These are phyloP conservation scores for Rhodotorula sp. DNA, from an alignment of 1,284 basidiomycete species.

Conservation along the genomic window DNA sequence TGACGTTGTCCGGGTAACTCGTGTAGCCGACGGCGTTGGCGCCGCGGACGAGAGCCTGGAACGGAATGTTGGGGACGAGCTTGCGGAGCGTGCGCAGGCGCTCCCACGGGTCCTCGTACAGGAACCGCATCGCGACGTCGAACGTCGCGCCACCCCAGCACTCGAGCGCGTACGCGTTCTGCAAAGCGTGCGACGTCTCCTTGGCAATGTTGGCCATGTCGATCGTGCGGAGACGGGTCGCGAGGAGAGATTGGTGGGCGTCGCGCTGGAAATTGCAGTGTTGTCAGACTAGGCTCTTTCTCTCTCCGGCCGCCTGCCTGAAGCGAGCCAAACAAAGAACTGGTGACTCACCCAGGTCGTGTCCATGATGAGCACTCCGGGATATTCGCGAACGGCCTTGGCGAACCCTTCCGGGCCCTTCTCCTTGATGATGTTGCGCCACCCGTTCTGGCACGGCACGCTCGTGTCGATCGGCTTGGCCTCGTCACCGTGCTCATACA, in stretches of 20 bases:
- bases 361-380: slow-evolving; percentile 73
- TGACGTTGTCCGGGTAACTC: slow-evolving; percentile 92
- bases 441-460: slow-evolving; percentile 80
- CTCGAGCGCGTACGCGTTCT: slow-evolving; percentile 94
- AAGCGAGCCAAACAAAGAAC: neutral
- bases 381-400: slow-evolving; percentile 94
- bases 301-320: no score
- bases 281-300: no score
- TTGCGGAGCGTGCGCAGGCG: slow-evolving; percentile 89
- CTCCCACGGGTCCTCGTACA: slow-evolving; percentile 99
- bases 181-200: slow-evolving; percentile 90
- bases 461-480: slow-evolving; percentile 73
- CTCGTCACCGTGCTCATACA: slow-evolving; percentile 75
- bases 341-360: slow-evolving; percentile 71
- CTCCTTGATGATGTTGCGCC: slow-evolving; percentile 99
- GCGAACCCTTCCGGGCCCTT: slow-evolving; percentile 98
- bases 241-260: slow-evolving; percentile 95
- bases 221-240: slow-evolving; percentile 91
- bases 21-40: slow-evolving; percentile 99
- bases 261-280: slow-evolving; percentile 60
- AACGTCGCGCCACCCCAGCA: slow-evolving; percentile 99
- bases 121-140: slow-evolving; percentile 98
- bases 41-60: slow-evolving; percentile 97
- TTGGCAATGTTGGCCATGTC: slow-evolving; percentile 99
- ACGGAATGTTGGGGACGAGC: slow-evolving; percentile 96